Conservation (phyloP, 345 rosid species). For the Jatropha curcas region DNA sequence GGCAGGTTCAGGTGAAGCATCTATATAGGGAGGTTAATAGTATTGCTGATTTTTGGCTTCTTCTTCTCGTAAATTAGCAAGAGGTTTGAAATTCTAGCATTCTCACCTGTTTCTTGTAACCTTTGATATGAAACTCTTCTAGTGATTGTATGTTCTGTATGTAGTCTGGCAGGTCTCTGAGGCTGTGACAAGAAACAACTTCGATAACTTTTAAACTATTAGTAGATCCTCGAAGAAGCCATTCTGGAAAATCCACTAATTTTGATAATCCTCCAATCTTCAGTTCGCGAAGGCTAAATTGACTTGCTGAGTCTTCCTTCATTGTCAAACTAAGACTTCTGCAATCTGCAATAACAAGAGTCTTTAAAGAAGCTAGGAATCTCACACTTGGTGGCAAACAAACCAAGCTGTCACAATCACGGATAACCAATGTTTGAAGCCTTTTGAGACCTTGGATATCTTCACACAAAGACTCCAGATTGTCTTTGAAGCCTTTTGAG, state of each 20-base stretch:
- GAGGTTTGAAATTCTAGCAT: no score
- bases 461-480: no score
- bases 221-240: slow-evolving; percentile 29
- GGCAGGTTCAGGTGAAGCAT: no score
- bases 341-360: background rate
- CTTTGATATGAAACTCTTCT: no score
- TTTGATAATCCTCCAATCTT: slow-evolving; percentile 10
- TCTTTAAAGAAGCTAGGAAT: background rate
- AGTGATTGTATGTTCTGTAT: background rate
- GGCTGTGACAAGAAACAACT: slow-evolving; percentile 6
- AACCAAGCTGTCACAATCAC: background rate
- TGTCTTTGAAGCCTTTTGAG: slow-evolving; percentile 22
- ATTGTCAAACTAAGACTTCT: background rate
- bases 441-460: no score
- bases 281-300: slow-evolving; percentile 18
- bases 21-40: no score
- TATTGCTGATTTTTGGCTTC: no score
- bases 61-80: no score
- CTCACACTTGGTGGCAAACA: background rate
- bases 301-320: background rate
- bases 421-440: slow-evolving; percentile 17
- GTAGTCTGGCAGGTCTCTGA: slow-evolving; percentile 13
- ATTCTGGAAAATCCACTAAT: slow-evolving; percentile 20
- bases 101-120: no score
- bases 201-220: slow-evolving; percentile 2